These are phyloP conservation scores for Backusella liffmaniae DNA, from an alignment of 192 early-diverging fungal genomes.

Conservation along the genomic window DNA sequence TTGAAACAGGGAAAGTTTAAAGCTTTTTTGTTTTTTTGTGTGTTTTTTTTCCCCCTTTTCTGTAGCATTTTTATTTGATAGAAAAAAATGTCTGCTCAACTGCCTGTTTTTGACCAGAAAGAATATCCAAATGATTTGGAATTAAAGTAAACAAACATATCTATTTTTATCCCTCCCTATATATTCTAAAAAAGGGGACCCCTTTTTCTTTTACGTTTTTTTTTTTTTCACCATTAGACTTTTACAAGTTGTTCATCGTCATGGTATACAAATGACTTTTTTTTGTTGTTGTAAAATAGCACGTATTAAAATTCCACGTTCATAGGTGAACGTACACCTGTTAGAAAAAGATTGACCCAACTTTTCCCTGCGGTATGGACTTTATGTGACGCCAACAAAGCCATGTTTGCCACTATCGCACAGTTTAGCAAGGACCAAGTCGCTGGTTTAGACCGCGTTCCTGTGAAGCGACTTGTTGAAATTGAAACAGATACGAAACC, in stretches of 20 bases:
- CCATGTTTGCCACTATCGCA: slow-evolving; percentile 29
- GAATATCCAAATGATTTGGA: slow-evolving; percentile 30
- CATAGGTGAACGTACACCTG: slow-evolving; percentile 45
- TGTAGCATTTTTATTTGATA: neutral
- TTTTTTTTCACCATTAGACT: slow-evolving; percentile 17
- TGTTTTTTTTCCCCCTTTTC: neutral
- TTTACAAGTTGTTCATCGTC: slow-evolving; percentile 42
- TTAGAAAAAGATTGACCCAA: slow-evolving; percentile 25
- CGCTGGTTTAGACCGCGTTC: neutral
- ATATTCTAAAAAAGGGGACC: neutral
- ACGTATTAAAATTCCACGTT: neutral
- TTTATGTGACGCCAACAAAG: slow-evolving; percentile 31
- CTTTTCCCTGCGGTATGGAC: slow-evolving; percentile 39
- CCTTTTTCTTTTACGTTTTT: neutral
- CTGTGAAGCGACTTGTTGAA: slow-evolving; percentile 22
- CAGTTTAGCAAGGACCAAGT: slow-evolving; percentile 9
- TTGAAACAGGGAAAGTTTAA: slow-evolving; percentile 3
- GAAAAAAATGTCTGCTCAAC: slow-evolving; percentile 22
- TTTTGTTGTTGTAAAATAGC: neutral
- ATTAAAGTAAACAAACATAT: slow-evolving; percentile 22
- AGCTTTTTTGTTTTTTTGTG: neutral
- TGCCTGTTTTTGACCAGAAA: slow-evolving; percentile 20
- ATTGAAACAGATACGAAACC: neutral
- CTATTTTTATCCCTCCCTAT: neutral
- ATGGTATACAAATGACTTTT: slow-evolving; percentile 30